Evolutionary conservation across 805 yeast species (phyloP).

Genomic region (Wickerhamomyces rabaulensis): DNA sequence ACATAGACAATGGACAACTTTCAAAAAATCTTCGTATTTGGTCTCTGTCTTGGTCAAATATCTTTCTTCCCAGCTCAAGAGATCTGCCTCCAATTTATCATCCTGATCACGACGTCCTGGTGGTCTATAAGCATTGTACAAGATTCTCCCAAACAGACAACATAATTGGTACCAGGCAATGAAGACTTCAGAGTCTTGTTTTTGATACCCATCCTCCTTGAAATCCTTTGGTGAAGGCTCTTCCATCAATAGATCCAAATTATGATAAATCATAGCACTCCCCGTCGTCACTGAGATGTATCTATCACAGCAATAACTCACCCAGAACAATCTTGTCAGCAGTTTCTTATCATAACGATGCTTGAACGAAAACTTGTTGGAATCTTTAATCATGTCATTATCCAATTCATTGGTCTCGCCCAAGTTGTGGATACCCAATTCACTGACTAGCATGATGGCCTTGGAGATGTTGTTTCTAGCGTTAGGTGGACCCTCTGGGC

Average conservation of each 20-base stretch:
- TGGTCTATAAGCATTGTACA: conserved; percentile 7
- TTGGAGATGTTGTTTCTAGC: conserved; percentile 6
- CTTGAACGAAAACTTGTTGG: conserved; percentile 1
- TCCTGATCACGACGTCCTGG: conserved; percentile 6
- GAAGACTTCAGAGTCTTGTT: conserved; percentile 3
- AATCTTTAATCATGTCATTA: conserved; percentile 2
- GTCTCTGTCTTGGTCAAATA: background rate
- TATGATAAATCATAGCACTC: conserved; percentile 6
- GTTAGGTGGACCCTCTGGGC: conserved; percentile 6
- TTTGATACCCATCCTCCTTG: conserved; percentile 1
- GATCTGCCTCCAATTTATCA: conserved; percentile 6
- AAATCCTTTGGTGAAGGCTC: conserved; percentile 5
- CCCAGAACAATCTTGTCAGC: conserved; percentile 7
- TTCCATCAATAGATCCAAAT: conserved; percentile 5
- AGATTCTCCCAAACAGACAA: conserved; percentile 5
- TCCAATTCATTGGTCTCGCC: conserved; percentile 5
- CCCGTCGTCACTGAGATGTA: conserved; percentile 6
- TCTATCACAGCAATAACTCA: conserved; percentile 9
- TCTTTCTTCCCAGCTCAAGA: conserved; percentile 3
- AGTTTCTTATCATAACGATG: conserved; percentile 4
- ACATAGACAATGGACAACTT: conserved; percentile 1
- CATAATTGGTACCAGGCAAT: conserved; percentile 5
- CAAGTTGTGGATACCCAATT: conserved; percentile 6
- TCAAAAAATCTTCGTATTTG: conserved; percentile 1
- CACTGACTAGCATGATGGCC: conserved; percentile 3